Percentiles rank a stretch among this genome's conserved stretches.
phyloP scores from a whole-genome alignment of 768 basidiomycete species.

The Rhodotorula toruloides region DNA sequence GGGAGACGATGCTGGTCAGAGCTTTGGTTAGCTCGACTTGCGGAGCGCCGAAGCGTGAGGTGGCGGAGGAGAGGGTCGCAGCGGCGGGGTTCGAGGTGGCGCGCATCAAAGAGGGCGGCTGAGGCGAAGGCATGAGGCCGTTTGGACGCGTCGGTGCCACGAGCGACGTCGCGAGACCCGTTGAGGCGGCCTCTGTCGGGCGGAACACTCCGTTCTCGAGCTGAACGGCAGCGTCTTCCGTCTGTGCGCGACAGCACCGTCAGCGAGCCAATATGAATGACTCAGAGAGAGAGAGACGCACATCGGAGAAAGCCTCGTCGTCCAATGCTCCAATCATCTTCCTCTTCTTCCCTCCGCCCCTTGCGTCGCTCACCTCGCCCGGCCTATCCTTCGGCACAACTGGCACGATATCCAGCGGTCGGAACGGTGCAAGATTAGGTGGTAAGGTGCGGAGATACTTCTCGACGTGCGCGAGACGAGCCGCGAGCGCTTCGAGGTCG shows the following conservation, averaged over 20 bases:
- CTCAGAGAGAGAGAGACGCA: not conserved
- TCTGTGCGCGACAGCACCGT: not conserved
- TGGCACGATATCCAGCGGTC: not conserved
- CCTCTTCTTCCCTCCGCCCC: too few species aligned
- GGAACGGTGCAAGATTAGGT: constrained; percentile 35
- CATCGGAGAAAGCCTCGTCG: constrained; percentile 29
- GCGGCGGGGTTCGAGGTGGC: not conserved
- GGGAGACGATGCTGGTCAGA: constrained; percentile 26
- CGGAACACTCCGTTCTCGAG: constrained; percentile 38
- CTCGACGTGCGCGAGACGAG: constrained; percentile 34
- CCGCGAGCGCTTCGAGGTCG: constrained; percentile 24
- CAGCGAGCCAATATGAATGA: not conserved
- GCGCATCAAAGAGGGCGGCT: not conserved
- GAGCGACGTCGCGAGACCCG: not conserved
- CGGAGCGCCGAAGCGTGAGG: constrained; percentile 16
- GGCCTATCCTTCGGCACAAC: not conserved
- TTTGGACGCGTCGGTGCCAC: not conserved
- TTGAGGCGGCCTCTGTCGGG: constrained; percentile 15
- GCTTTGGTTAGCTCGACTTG: constrained; percentile 30
- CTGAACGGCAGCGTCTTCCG: constrained; percentile 33
- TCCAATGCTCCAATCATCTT: not conserved
- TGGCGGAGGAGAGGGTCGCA: not conserved
- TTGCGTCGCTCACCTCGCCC: too few species aligned
- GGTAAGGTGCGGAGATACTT: constrained; percentile 29
- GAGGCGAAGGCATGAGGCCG: not conserved